A percentile compares a stretch with the other conserved stretches of the same genome.
These are phyloP conservation scores for Pyrrhoderma noxium DNA, from an alignment of 1,284 basidiomycete genomes.

Conservation along the genomic window DNA sequence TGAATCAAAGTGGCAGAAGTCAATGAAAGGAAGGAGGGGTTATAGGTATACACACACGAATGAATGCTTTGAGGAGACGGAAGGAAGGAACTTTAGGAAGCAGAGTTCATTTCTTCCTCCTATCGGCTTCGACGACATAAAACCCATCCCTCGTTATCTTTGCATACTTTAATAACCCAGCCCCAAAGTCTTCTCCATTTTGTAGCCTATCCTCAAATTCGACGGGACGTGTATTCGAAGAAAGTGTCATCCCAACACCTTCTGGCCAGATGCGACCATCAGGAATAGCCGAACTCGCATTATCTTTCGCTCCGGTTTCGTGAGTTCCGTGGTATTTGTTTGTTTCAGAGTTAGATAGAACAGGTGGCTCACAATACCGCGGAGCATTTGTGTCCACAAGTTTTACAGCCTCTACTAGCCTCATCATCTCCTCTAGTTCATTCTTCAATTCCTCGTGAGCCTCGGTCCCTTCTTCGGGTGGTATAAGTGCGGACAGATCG, in stretches of 20 bases:
- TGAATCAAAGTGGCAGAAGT: too few species aligned
- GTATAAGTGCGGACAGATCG: too few species aligned
- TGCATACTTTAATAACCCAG: constrained; percentile 46
- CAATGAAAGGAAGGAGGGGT: too few species aligned
- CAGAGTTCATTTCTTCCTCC: constrained; percentile 20
- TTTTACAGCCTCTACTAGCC: constrained; percentile 71
- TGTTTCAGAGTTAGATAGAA: too few species aligned
- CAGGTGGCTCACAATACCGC: too few species aligned
- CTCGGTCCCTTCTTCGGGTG: constrained; percentile 42
- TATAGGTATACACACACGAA: too few species aligned
- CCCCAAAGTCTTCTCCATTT: constrained; percentile 31
- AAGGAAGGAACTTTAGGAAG: too few species aligned
- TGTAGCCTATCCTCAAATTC: constrained; percentile 20
- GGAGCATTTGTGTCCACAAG: constrained; percentile 48
- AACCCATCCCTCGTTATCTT: constrained; percentile 31
- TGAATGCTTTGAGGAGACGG: too few species aligned
- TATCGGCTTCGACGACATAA: constrained; percentile 41
- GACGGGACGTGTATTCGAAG: constrained; percentile 14
- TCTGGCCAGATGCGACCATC: constrained; percentile 41
- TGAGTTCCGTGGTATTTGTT: too few species aligned
- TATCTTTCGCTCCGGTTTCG: constrained; percentile 18
- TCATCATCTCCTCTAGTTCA: constrained; percentile 63
- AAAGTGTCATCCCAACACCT: constrained; percentile 30
- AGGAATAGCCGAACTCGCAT: constrained; percentile 28
- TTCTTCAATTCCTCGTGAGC: constrained; percentile 42